Conservation (phyloP, 2,329 filamentous ascomycete genomes). For the Colletotrichum endophyticum region DNA sequence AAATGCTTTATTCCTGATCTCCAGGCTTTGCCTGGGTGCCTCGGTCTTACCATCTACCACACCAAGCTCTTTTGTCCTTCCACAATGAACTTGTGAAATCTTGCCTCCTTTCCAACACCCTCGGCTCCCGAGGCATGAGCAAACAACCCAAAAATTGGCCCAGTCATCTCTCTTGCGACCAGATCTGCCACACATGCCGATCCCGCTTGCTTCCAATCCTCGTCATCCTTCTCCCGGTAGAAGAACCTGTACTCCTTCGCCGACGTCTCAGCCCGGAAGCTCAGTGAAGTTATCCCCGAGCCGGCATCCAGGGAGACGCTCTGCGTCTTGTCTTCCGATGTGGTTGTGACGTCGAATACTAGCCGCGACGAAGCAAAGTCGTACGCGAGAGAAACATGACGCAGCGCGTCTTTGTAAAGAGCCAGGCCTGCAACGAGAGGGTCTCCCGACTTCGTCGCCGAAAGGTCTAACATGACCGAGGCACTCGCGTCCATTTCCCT, state of each 20-base stretch:
- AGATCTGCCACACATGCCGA: constrained; percentile 30
- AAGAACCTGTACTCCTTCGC: not conserved
- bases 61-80: not conserved
- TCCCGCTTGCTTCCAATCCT: not conserved
- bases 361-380: not conserved
- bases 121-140: not conserved
- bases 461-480: not conserved
- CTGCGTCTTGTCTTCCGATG: not conserved
- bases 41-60: not conserved
- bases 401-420: constrained; percentile 11
- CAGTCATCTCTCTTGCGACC: constrained; percentile 35
- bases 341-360: not conserved
- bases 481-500: not conserved
- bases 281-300: not conserved
- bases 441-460: not conserved
- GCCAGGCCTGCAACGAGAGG: not conserved
- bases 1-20: not conserved
- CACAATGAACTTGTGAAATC: not conserved
- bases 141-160: constrained; percentile 34
- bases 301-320: not conserved
- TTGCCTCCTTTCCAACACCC: not conserved
- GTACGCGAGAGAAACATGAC: not conserved
- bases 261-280: not conserved
- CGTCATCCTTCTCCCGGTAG: not conserved
- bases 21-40: not conserved